These are phyloP conservation scores for Thoreauomyces humboldtii DNA, from an alignment of 192 early-diverging fungal genomes.

Conservation along the genomic window DNA sequence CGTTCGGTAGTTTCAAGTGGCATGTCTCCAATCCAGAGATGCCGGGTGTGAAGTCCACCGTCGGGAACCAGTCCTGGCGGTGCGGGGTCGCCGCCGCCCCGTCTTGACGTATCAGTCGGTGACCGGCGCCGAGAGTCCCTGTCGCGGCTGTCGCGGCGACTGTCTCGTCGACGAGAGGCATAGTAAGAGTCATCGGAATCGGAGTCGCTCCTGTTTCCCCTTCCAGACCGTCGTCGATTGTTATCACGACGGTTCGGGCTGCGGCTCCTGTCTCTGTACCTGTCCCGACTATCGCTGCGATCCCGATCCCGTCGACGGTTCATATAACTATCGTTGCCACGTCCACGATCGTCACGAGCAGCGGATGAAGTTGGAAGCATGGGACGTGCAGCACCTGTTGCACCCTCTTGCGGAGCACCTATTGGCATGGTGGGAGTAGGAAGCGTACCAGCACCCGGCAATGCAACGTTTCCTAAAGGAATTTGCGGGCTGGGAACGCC, in stretches of 20 bases:
- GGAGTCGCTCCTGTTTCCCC: constrained; percentile 15
- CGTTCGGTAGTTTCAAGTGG: constrained; percentile 14
- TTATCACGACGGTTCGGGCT: constrained; percentile 15
- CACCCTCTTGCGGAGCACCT: too few relatives aligned
- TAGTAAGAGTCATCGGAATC: constrained; percentile 20
- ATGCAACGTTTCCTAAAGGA: too few relatives aligned
- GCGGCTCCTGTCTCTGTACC: constrained; percentile 22
- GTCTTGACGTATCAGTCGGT: neutral
- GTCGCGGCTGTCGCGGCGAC: neutral
- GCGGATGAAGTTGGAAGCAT: too few relatives aligned
- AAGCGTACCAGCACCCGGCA: too few relatives aligned
- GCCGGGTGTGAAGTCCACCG: constrained; percentile 18
- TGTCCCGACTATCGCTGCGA: neutral
- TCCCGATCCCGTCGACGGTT: too few relatives aligned
- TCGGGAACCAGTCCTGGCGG: neutral
- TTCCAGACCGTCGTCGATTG: neutral
- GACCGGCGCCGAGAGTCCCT: neutral
- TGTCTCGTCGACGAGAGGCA: neutral
- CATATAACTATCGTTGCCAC: too few relatives aligned
- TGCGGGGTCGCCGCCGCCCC: neutral
- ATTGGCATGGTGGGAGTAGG: too few relatives aligned
- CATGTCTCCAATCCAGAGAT: constrained; percentile 28
- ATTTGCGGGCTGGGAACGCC: constrained; percentile 7
- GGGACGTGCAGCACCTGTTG: too few relatives aligned
- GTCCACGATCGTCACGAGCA: too few relatives aligned